Evolutionary conservation across 345 rosid species (phyloP).

Genomic region (Chamaenerion angustifolium): DNA sequence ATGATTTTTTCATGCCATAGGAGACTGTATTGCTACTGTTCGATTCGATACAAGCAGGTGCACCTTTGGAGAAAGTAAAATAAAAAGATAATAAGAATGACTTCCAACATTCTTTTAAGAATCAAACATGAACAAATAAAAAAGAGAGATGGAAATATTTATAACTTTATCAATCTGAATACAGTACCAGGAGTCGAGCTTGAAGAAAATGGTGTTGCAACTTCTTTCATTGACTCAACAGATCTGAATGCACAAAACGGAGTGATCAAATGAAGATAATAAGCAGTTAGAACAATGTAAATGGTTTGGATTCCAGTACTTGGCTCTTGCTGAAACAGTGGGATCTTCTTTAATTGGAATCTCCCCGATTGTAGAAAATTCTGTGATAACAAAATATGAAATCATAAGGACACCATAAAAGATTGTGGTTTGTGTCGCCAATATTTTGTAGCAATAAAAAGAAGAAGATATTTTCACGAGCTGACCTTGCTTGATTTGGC

Average conservation of each 20-base stretch:
- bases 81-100: background rate
- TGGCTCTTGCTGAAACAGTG: slow-evolving; percentile 29
- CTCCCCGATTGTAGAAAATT: slow-evolving; percentile 26
- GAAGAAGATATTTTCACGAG: background rate
- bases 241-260: slow-evolving; percentile 26
- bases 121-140: background rate
- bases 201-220: slow-evolving; percentile 30
- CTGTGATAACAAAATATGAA: slow-evolving; percentile 23
- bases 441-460: background rate
- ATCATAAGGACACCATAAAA: background rate
- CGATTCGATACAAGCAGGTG: slow-evolving; percentile 17
- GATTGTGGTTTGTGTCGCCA: background rate
- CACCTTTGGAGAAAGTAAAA: slow-evolving; percentile 11
- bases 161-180: too few relatives aligned
- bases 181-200: slow-evolving; percentile 28
- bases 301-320: slow-evolving; percentile 26
- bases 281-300: background rate
- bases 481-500: slow-evolving; percentile 43
- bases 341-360: slow-evolving; percentile 39
- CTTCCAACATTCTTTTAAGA: too few relatives aligned
- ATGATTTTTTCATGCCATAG: slow-evolving; percentile 33
- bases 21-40: slow-evolving; percentile 17
- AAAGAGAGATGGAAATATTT: too few relatives aligned
- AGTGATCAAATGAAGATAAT: slow-evolving; percentile 1
- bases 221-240: slow-evolving; percentile 37